phyloP scores from a whole-genome alignment of 306 rosid species.

The Fragaria vesca region DNA sequence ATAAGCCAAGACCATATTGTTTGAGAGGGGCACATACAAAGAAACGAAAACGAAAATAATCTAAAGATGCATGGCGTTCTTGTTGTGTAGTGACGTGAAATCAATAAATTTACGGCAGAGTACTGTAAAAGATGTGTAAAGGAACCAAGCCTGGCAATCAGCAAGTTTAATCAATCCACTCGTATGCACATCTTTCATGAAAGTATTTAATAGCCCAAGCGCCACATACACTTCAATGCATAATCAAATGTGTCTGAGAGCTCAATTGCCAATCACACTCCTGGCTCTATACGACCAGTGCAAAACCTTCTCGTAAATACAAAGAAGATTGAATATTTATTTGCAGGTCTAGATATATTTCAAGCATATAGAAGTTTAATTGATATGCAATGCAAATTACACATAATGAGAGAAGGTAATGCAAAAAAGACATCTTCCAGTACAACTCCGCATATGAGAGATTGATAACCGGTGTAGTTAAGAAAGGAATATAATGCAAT shows the following conservation, averaged over 20 bases:
- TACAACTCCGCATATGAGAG: not conserved
- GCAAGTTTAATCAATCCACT: not conserved
- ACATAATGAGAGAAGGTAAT: not conserved
- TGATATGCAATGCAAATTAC: conserved; percentile 1
- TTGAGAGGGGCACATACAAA: not conserved
- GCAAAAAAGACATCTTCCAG: not conserved
- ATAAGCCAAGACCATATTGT: not conserved
- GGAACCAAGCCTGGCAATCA: not conserved
- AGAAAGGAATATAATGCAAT: not conserved
- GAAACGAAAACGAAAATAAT: not conserved
- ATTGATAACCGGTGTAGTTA: not conserved
- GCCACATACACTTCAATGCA: not conserved
- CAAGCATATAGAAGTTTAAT: not conserved
- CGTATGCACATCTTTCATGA: not conserved
- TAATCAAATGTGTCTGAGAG: not conserved
- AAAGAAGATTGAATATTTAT: not conserved
- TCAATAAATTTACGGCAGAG: not conserved
- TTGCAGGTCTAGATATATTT: not conserved
- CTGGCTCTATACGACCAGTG: conserved; percentile 1
- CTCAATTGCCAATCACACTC: not conserved
- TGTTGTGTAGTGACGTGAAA: not conserved
- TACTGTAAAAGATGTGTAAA: not conserved
- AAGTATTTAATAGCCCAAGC: not conserved
- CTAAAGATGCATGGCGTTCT: not conserved
- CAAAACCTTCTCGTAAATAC: not conserved